Evolutionary conservation across 2,329 filamentous ascomycete genomes (phyloP).

Genomic region (Ophiobolus disseminans): DNA sequence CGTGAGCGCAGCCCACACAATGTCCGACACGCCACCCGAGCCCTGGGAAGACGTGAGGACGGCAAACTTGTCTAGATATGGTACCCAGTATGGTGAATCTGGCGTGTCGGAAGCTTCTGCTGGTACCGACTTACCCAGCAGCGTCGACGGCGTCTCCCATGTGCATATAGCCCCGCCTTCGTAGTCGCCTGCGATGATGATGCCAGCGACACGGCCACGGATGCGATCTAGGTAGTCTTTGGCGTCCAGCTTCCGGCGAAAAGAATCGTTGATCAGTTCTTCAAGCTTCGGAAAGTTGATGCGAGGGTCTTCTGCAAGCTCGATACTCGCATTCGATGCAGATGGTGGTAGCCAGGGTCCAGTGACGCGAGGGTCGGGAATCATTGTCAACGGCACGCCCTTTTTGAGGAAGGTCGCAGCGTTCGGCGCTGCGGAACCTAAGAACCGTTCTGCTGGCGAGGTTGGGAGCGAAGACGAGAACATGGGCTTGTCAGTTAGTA

Average conservation of each 20-base stretch:
- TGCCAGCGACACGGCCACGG: constrained; percentile 78
- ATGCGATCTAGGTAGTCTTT: constrained; percentile 84
- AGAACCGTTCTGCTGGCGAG: constrained; percentile 31
- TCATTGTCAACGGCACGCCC: constrained; percentile 86
- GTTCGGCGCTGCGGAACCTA: constrained; percentile 47
- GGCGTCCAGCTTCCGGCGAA: constrained; percentile 82
- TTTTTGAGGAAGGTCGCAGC: constrained; percentile 86
- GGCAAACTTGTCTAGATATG: constrained; percentile 97
- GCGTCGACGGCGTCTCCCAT: constrained; percentile 79
- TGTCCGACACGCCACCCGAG: constrained; percentile 89
- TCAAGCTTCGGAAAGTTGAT: constrained; percentile 85
- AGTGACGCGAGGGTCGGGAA: constrained; percentile 70
- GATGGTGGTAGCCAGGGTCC: constrained; percentile 72
- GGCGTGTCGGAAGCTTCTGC: background rate
- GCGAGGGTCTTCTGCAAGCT: constrained; percentile 73
- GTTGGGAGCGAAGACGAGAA: constrained; percentile 89
- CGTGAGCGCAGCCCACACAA: constrained; percentile 96
- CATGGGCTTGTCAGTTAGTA: constrained; percentile 92
- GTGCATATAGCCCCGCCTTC: constrained; percentile 94
- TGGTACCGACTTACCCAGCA: constrained; percentile 43
- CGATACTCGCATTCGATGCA: constrained; percentile 66
- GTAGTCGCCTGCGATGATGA: constrained; percentile 96
- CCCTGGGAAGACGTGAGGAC: constrained; percentile 89
- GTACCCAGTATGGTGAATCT: constrained; percentile 68
- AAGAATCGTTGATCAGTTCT: constrained; percentile 91